Evolutionary conservation across 1,139 yeast species (phyloP).

Genomic region (Scheffersomyces parashehatae): DNA sequence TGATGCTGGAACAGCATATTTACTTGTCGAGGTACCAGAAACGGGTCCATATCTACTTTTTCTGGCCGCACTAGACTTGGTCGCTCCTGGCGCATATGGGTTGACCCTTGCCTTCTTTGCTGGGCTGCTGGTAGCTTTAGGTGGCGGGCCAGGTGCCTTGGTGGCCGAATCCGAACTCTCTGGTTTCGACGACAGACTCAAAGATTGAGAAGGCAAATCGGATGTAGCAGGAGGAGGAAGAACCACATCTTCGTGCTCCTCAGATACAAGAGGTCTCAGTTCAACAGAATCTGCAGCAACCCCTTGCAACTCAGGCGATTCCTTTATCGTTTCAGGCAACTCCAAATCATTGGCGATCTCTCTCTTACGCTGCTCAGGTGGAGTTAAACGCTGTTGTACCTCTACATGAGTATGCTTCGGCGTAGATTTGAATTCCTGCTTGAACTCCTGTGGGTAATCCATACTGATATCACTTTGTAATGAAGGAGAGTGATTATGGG

Average conservation of each 20-base stretch:
- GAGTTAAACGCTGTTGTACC: background rate
- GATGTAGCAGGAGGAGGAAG: background rate
- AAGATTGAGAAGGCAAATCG: constrained; percentile 3
- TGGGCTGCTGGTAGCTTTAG: constrained; percentile 3
- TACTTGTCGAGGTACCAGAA: constrained; percentile 11
- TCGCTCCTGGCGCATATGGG: constrained; percentile 43
- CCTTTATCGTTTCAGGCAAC: constrained; percentile 12
- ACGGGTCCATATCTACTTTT: constrained; percentile 33
- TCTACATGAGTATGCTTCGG: constrained; percentile 1
- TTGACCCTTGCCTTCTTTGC: constrained; percentile 19
- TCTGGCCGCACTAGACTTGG: constrained; percentile 8
- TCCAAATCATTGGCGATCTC: background rate
- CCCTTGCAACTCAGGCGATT: constrained; percentile 8
- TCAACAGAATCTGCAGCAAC: background rate
- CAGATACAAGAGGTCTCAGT: too few relatives aligned
- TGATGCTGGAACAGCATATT: constrained; percentile 14
- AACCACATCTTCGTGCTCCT: too few relatives aligned
- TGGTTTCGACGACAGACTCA: constrained; percentile 8
- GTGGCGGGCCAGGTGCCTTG: constrained; percentile 11
- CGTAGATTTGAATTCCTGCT: constrained; percentile 14
- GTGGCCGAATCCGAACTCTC: background rate
- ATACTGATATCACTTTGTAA: constrained; percentile 35
- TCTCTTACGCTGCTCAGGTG: background rate
- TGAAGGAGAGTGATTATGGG: constrained; percentile 28
- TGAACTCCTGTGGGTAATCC: constrained; percentile 32